Percentiles rank a stretch among this genome's conserved stretches.
Evolutionary conservation across 176 grass and related monocot species (phyloP).

Genomic region (barley (Hordeum vulgare)): DNA sequence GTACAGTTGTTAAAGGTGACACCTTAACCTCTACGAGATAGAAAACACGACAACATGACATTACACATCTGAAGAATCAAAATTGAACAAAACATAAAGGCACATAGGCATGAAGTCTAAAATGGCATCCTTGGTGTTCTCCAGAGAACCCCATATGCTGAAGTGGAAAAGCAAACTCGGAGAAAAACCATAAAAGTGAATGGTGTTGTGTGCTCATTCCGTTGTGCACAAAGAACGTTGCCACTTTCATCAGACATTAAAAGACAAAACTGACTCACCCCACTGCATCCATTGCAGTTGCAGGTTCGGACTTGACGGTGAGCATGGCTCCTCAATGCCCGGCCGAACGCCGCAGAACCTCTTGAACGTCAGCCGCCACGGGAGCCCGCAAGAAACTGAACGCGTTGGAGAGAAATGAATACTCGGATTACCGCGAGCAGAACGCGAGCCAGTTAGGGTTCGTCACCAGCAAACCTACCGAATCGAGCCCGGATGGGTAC

Average conservation of each 20-base stretch:
- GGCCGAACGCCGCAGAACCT: background rate
- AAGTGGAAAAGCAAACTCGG: background rate
- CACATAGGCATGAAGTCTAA: background rate
- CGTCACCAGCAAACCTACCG: background rate
- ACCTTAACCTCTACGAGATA: no score
- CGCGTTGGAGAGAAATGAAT: background rate
- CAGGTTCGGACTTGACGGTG: background rate
- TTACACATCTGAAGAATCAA: conserved; percentile 20
- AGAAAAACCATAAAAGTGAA: background rate
- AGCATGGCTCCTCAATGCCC: background rate
- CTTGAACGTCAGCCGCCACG: background rate
- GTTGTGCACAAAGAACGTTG: background rate
- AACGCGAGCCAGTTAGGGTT: background rate
- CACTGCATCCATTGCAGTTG: background rate
- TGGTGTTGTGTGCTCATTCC: background rate
- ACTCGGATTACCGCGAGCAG: background rate
- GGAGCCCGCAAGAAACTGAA: background rate
- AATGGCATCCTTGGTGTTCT: background rate
- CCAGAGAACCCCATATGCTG: background rate
- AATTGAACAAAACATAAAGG: background rate
- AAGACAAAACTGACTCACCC: conserved; percentile 6
- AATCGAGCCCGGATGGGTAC: background rate
- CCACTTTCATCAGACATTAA: background rate
- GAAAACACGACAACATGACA: no score
- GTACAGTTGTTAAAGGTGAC: background rate